Percentiles rank a stretch among this genome's conserved stretches.
Evolutionary conservation across 31 red algal species (phyloP).

Genomic region (Odonthalia washingtoniensis): DNA sequence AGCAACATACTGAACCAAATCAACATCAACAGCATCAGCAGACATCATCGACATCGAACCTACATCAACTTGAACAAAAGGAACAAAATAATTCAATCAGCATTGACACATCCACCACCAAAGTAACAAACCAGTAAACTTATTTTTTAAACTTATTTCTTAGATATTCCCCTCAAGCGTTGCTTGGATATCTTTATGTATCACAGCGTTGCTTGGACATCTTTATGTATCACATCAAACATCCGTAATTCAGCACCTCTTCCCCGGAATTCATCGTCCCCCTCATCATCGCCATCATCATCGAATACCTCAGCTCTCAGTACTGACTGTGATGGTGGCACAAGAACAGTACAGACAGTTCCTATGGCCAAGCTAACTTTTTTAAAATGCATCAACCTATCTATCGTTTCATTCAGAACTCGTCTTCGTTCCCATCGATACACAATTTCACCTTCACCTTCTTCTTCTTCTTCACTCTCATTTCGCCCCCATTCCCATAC

Average conservation of each 20-base stretch:
- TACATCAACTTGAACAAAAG: no score
- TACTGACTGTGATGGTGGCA: constrained; percentile 67
- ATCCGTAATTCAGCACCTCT: neutral
- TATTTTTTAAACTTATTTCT: no score
- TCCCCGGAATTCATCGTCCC: no score
- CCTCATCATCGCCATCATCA: neutral
- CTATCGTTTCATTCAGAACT: constrained; percentile 44
- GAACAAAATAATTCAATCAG: no score
- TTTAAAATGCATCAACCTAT: constrained; percentile 58
- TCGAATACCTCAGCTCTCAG: constrained; percentile 52
- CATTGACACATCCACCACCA: no score
- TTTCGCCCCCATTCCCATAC: constrained; percentile 48
- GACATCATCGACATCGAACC: no score
- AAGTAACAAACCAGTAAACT: no score
- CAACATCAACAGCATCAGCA: no score
- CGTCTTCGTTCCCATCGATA: constrained; percentile 46
- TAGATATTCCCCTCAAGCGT: no score
- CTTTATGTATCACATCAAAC: neutral
- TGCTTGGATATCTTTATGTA: no score
- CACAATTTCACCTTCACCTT: constrained; percentile 52
- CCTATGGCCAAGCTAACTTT: constrained; percentile 54
- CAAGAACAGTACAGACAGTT: constrained; percentile 55
- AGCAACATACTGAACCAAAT: no score
- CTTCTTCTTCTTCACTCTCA: constrained; percentile 8
- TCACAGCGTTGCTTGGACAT: constrained; percentile 10